Percentiles rank a stretch among this genome's conserved stretches.
Conservation (phyloP, 768 basidiomycete genomes). For the Tephrocybe sp. region DNA sequence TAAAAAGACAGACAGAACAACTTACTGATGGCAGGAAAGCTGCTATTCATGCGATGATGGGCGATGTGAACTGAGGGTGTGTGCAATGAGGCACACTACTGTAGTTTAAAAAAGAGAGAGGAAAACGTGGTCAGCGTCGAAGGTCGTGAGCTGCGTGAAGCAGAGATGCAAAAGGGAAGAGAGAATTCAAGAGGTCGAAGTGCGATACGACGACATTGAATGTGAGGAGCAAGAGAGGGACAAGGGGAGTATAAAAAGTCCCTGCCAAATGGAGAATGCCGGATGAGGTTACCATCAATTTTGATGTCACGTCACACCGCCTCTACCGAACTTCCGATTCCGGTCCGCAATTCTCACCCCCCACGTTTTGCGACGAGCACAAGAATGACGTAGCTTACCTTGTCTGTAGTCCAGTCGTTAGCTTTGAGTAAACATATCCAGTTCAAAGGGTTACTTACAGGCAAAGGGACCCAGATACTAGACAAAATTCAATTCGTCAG, state of each 20-base stretch:
- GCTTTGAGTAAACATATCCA: not conserved
- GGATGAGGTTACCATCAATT: conserved; percentile 20
- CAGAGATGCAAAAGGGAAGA: conserved; percentile 16
- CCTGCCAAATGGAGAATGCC: conserved; percentile 20
- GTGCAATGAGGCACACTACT: conserved; percentile 17
- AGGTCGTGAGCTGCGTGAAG: conserved; percentile 37
- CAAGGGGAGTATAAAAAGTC: conserved; percentile 22
- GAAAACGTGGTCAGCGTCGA: conserved; percentile 41
- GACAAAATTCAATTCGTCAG: not conserved
- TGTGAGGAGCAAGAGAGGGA: conserved; percentile 18
- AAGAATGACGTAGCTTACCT: conserved; percentile 17
- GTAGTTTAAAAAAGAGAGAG: conserved; percentile 22
- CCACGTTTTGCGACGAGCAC: conserved; percentile 40
- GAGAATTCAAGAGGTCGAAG: conserved; percentile 19
- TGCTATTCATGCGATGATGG: conserved; percentile 39
- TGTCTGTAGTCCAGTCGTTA: not conserved
- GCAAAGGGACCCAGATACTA: conserved; percentile 2
- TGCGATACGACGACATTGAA: conserved; percentile 20
- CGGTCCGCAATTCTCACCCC: conserved; percentile 26
- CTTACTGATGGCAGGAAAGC: conserved; percentile 34
- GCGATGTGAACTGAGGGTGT: conserved; percentile 16
- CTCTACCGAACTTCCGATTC: conserved; percentile 17
- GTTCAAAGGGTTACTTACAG: not conserved
- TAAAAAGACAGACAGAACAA: conserved; percentile 15
- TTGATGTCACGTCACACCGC: conserved; percentile 15